Conservation (phyloP, 2,329 filamentous ascomycete species). For the Grosmannia clavigera region DNA sequence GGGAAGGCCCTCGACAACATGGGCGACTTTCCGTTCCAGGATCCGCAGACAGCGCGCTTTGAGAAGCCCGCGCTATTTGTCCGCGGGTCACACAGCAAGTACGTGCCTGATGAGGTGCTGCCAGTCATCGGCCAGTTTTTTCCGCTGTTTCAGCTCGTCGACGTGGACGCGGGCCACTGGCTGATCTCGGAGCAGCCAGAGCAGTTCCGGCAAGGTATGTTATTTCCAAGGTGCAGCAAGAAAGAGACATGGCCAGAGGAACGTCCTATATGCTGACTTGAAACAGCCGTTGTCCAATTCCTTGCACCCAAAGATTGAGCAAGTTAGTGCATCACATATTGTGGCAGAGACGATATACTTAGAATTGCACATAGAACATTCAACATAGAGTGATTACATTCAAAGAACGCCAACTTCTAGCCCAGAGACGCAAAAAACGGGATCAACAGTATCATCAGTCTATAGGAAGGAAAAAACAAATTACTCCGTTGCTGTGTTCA, state of each 20-base stretch:
- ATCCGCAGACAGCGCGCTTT: slow-evolving; percentile 56
- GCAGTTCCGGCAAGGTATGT: slow-evolving; percentile 59
- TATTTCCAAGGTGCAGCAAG: background rate
- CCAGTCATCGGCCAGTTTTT: slow-evolving; percentile 76
- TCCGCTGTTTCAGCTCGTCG: slow-evolving; percentile 58
- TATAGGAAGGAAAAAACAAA: background rate
- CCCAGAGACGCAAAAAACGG: background rate
- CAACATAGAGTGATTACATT: background rate
- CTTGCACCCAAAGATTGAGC: slow-evolving; percentile 19
- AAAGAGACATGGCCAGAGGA: background rate
- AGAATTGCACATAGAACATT: background rate
- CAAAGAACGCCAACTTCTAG: background rate
- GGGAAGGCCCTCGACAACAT: slow-evolving; percentile 57
- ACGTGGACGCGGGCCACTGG: slow-evolving; percentile 77
- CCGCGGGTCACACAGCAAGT: slow-evolving; percentile 62
- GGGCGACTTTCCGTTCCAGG: slow-evolving; percentile 78
- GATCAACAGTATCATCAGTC: background rate
- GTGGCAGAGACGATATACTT: background rate
- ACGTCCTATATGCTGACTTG: background rate
- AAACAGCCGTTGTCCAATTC: slow-evolving; percentile 22
- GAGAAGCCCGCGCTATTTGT: slow-evolving; percentile 72
- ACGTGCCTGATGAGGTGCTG: slow-evolving; percentile 68
- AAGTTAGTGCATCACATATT: background rate
- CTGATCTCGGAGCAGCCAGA: slow-evolving; percentile 80
- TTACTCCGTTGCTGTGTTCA: background rate